phyloP scores from a whole-genome alignment of 2,329 filamentous ascomycete genomes.

The Aspergillus aculeatus region DNA sequence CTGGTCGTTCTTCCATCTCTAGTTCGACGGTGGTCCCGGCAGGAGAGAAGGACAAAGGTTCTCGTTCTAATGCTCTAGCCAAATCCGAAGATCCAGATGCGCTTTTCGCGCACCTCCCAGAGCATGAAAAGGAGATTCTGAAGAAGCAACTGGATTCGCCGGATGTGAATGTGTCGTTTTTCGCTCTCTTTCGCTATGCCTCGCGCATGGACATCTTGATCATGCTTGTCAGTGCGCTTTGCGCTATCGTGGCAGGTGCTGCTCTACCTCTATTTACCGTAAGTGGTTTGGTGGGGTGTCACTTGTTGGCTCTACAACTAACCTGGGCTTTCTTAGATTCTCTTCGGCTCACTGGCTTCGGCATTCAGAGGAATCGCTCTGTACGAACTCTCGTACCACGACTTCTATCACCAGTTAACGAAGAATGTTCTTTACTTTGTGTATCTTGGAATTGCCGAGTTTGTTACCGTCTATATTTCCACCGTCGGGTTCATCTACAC shows the following conservation, averaged over 20 bases:
- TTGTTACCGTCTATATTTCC: constrained; percentile 71
- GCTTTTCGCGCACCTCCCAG: constrained; percentile 62
- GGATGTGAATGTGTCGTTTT: constrained; percentile 62
- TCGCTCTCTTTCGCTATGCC: constrained; percentile 68
- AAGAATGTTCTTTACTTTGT: constrained; percentile 77
- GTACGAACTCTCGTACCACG: constrained; percentile 46
- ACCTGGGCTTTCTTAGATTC: constrained; percentile 36
- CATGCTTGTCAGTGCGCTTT: constrained; percentile 60
- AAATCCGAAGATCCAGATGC: constrained; percentile 45
- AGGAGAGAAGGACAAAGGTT: constrained; percentile 20
- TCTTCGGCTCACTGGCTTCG: constrained; percentile 75
- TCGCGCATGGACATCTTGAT: constrained; percentile 64
- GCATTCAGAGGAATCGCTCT: constrained; percentile 67
- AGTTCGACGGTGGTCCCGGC: constrained; percentile 22
- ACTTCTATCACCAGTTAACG: constrained; percentile 61
- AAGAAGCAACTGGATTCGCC: constrained; percentile 67
- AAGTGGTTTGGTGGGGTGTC: constrained; percentile 12
- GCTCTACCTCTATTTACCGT: constrained; percentile 78
- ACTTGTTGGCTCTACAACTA: background rate
- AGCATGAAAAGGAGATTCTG: constrained; percentile 65
- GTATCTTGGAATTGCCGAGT: constrained; percentile 79
- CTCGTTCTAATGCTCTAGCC: constrained; percentile 6
- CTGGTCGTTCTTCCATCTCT: constrained; percentile 20
- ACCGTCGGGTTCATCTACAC: constrained; percentile 90
- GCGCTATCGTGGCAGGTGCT: constrained; percentile 70